Percentiles rank a stretch among this genome's conserved stretches.
These are phyloP conservation scores for Pythium dissimile DNA, from an alignment of 352 stramenopile genomes.

Conservation along the genomic window DNA sequence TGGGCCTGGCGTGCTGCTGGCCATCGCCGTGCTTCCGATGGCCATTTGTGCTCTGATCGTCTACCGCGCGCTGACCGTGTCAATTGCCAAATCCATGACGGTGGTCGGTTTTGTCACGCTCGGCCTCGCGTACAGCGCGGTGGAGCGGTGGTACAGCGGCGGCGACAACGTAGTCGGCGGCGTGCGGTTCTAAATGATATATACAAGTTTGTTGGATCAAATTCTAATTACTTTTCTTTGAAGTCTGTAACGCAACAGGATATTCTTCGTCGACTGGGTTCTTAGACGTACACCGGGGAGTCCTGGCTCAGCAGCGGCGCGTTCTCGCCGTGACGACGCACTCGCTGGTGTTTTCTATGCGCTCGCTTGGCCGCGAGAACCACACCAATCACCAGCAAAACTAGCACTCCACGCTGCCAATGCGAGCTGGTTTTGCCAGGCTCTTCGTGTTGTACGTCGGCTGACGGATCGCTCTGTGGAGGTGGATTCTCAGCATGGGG, in stretches of 20 bases:
- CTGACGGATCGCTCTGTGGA: too few species aligned
- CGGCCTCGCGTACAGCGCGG: slow-evolving; percentile 1
- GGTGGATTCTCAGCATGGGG: too few species aligned
- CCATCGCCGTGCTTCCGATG: slow-evolving; percentile 8
- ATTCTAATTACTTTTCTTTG: not conserved
- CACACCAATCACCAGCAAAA: too few species aligned
- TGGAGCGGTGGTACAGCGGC: slow-evolving; percentile 1
- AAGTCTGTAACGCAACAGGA: too few species aligned
- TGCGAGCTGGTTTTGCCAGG: too few species aligned
- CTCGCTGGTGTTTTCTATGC: too few species aligned
- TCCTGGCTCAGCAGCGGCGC: not conserved
- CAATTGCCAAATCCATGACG: not conserved
- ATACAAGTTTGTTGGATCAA: not conserved
- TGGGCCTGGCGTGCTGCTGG: slow-evolving; percentile 15
- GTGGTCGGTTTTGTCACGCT: slow-evolving; percentile 1
- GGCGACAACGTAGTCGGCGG: not conserved
- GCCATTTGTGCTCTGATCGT: slow-evolving; percentile 7
- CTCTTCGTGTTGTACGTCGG: too few species aligned
- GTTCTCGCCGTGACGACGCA: not conserved
- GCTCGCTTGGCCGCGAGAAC: too few species aligned
- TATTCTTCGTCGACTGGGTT: not conserved
- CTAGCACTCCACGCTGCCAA: too few species aligned
- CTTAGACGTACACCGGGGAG: slow-evolving; percentile 4
- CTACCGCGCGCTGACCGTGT: not conserved
- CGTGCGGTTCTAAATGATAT: slow-evolving; percentile 2